Conservation (phyloP, 2,329 filamentous ascomycete genomes). For the Pyrenophora tritici-repentis region DNA sequence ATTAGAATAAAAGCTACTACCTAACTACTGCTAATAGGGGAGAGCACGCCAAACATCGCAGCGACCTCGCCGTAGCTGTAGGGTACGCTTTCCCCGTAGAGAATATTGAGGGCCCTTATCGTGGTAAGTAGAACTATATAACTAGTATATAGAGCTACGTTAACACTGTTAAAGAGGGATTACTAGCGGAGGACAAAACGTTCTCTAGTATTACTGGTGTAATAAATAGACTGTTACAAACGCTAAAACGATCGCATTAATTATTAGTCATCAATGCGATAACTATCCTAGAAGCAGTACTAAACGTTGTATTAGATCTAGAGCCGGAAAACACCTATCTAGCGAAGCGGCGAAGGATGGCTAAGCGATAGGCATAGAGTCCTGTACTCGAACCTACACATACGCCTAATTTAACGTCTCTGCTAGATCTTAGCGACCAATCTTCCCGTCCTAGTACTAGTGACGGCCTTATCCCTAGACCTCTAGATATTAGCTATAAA, state of each 20-base stretch:
- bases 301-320: constrained; percentile 8
- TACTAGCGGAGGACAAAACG: constrained; percentile 6
- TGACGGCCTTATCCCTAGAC: constrained; percentile 2
- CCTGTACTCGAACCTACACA: constrained; percentile 7
- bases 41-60: background rate
- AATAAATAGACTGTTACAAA: background rate
- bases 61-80: background rate
- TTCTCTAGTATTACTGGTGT: constrained; percentile 7
- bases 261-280: constrained; percentile 8
- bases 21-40: background rate
- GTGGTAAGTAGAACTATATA: constrained; percentile 16
- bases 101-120: constrained; percentile 5
- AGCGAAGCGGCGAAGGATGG: constrained; percentile 15
- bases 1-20: background rate
- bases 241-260: constrained; percentile 13
- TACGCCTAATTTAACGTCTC: constrained; percentile 9
- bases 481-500: constrained; percentile 1
- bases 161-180: constrained; percentile 11
- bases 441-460: background rate
- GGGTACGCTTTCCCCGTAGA: constrained; percentile 14
- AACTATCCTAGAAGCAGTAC: constrained; percentile 8
- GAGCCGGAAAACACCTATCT: constrained; percentile 9
- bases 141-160: constrained; percentile 7
- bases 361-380: constrained; percentile 12
- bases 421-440: constrained; percentile 3